A percentile compares a stretch with the other conserved stretches of the same genome.
These are phyloP conservation scores for Fraxinus angustifolia DNA, from an alignment of 305 asterid species.

Conservation along the genomic window DNA sequence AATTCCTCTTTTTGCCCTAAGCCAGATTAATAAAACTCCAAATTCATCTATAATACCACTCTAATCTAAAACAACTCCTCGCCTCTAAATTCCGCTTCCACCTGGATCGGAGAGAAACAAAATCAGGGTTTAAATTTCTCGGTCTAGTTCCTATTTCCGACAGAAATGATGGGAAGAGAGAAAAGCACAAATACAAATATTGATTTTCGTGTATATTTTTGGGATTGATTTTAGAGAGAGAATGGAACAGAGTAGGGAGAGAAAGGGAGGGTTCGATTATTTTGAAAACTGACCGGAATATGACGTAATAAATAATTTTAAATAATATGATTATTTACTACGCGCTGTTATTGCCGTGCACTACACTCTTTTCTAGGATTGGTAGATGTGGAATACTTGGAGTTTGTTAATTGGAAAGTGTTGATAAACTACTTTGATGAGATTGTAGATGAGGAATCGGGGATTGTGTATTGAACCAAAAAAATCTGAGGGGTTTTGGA, in stretches of 20 bases:
- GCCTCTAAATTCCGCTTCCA: slow-evolving; percentile 17
- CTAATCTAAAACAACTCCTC: slow-evolving; percentile 32
- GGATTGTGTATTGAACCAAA: neutral
- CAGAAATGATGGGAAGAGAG: slow-evolving; percentile 23
- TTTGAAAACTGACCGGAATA: slow-evolving; percentile 25
- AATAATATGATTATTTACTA: neutral
- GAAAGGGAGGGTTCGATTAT: slow-evolving; percentile 18
- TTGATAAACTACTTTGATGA: neutral
- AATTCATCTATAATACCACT: slow-evolving; percentile 27
- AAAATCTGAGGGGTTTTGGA: neutral
- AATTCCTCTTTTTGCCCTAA: slow-evolving; percentile 29
- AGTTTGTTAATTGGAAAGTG: slow-evolving; percentile 15
- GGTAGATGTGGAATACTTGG: neutral
- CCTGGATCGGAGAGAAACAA: slow-evolving; percentile 27
- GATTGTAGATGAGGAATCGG: neutral
- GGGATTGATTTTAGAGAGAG: slow-evolving; percentile 25
- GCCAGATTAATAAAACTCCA: slow-evolving; percentile 31
- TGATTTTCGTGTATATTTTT: slow-evolving; percentile 16
- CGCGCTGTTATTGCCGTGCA: neutral
- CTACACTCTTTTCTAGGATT: slow-evolving; percentile 11
- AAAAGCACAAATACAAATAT: slow-evolving; percentile 12
- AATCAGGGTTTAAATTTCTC: slow-evolving; percentile 31
- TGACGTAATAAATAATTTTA: slow-evolving; percentile 17
- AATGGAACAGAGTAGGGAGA: neutral
- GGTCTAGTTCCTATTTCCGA: slow-evolving; percentile 26